Conservation (phyloP, 208 protist genomes). For the Leishmania arabica region DNA sequence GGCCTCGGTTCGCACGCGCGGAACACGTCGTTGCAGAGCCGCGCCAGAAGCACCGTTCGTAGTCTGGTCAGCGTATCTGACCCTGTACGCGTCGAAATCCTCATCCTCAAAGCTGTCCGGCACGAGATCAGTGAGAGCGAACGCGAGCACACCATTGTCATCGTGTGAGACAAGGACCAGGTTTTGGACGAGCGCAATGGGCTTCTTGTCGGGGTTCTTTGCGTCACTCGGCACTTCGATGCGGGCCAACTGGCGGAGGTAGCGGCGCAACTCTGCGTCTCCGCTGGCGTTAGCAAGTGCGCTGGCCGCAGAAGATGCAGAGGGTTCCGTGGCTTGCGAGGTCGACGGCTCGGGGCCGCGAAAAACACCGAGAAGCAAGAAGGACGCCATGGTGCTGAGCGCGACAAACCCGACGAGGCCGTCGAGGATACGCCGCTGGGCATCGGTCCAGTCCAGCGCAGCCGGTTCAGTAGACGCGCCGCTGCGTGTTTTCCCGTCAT, state of each 20-base stretch:
- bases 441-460: conserved; percentile 21
- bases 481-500: conserved; percentile 2
- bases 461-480: conserved; percentile 12
- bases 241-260: conserved; percentile 52
- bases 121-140: conserved; percentile 51
- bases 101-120: conserved; percentile 24
- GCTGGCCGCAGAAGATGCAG: not conserved
- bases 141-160: conserved; percentile 55
- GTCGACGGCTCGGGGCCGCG: conserved; percentile 15
- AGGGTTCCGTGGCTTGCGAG: not conserved
- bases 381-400: conserved; percentile 71
- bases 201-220: conserved; percentile 87
- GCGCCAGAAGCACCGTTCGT: not conserved
- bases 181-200: conserved; percentile 64
- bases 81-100: conserved; percentile 7
- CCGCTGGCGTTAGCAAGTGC: not conserved
- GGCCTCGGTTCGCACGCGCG: conserved; percentile 18
- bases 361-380: conserved; percentile 59
- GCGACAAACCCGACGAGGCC: conserved; percentile 62
- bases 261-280: conserved; percentile 2
- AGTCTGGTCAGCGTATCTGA: conserved; percentile 4
- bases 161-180: conserved; percentile 77
- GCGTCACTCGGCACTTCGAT: conserved; percentile 60
- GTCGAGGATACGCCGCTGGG: conserved; percentile 22
- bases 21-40: conserved; percentile 17